Percentiles rank a stretch among this genome's conserved stretches.
Evolutionary conservation across 2,329 filamentous ascomycete species (phyloP).

Genomic region (Diplodia sapinea): DNA sequence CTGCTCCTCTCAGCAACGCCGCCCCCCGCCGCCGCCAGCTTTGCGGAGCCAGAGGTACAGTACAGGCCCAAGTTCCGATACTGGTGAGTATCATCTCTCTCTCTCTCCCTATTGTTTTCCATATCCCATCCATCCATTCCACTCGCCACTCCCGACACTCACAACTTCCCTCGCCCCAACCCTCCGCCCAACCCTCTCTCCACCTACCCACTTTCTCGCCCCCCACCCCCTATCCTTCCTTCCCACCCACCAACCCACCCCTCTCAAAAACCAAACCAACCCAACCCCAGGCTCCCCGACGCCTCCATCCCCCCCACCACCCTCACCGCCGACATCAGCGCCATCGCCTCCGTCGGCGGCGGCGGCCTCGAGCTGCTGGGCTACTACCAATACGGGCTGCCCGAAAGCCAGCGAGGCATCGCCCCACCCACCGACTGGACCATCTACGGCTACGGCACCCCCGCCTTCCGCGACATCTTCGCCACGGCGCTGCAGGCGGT

Average conservation of each 20-base stretch:
- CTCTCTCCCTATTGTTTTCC: too few species aligned
- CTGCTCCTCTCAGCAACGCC: neutral
- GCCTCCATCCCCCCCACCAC: conserved; percentile 33
- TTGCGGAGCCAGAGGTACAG: conserved; percentile 20
- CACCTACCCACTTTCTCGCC: too few species aligned
- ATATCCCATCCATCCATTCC: too few species aligned
- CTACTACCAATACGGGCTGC: conserved; percentile 37
- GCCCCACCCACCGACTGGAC: conserved; percentile 45
- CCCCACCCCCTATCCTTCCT: too few species aligned
- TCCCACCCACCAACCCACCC: neutral
- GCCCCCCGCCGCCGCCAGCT: neutral
- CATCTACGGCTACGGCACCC: conserved; percentile 49
- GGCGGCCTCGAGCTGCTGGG: conserved; percentile 37
- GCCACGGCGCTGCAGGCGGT: conserved; percentile 41
- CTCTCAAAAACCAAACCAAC: neutral
- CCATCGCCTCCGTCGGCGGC: conserved; percentile 32
- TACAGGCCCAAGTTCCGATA: conserved; percentile 38
- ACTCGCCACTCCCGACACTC: neutral
- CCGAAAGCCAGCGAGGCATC: conserved; percentile 25
- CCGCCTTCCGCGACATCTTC: conserved; percentile 43
- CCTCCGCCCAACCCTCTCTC: neutral
- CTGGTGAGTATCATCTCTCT: conserved; percentile 32
- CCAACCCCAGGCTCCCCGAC: conserved; percentile 35
- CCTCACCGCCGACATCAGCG: conserved; percentile 33
- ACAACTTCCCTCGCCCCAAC: too few species aligned